phyloP scores from a whole-genome alignment of 2,329 filamentous ascomycete genomes.

The Neonectria magnoliae region DNA sequence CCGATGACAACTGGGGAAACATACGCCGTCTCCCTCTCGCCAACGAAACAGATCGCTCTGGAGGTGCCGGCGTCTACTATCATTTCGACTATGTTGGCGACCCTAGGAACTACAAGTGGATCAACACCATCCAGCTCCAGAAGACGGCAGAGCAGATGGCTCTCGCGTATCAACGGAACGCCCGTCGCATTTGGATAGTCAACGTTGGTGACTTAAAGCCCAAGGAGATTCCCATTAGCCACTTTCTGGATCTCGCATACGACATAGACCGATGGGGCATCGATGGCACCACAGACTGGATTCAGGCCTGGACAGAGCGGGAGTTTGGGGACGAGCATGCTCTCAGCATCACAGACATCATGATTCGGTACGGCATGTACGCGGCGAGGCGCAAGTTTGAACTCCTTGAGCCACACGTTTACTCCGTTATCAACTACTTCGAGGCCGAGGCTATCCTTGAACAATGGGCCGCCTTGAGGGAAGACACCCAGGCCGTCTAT shows the following conservation, averaged over 20 bases:
- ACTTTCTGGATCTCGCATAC: constrained; percentile 67
- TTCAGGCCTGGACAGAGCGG: constrained; percentile 58
- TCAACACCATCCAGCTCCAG: constrained; percentile 56
- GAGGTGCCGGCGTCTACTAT: constrained; percentile 68
- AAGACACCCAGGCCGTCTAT: constrained; percentile 57
- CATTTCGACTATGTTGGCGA: constrained; percentile 73
- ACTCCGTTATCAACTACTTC: constrained; percentile 67
- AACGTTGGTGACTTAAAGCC: constrained; percentile 72
- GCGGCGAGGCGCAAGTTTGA: constrained; percentile 68
- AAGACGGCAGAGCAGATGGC: constrained; percentile 53
- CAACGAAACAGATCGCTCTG: constrained; percentile 62
- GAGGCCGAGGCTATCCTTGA: constrained; percentile 65
- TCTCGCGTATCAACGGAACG: constrained; percentile 59
- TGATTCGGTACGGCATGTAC: constrained; percentile 63
- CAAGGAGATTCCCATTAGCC: constrained; percentile 64
- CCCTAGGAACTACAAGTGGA: constrained; percentile 69
- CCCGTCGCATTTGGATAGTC: constrained; percentile 68
- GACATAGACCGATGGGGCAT: constrained; percentile 53
- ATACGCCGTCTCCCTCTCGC: constrained; percentile 66
- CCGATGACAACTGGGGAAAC: constrained; percentile 72
- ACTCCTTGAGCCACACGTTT: constrained; percentile 65
- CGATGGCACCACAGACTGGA: constrained; percentile 50
- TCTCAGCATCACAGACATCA: constrained; percentile 53
- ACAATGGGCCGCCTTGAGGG: constrained; percentile 61
- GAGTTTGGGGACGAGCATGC: constrained; percentile 61